Conservation (phyloP, 495 filamentous ascomycete species). For the Penicillium coprophilum region DNA sequence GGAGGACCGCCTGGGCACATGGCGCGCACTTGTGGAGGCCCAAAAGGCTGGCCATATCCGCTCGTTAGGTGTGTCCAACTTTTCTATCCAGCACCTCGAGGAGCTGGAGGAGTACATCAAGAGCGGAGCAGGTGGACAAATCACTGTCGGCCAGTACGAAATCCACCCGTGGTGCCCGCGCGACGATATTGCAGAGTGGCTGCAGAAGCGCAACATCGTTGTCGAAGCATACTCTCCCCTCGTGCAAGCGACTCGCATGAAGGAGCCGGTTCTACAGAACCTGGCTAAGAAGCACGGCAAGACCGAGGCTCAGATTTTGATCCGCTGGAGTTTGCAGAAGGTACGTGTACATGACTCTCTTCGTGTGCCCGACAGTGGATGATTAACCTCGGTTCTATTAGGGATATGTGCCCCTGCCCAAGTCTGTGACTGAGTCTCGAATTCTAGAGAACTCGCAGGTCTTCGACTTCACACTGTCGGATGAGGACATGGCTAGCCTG, state of each 20-base stretch:
- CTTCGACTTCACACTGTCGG: conserved; percentile 75
- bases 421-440: conserved; percentile 58
- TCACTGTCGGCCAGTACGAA: conserved; percentile 86
- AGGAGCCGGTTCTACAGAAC: conserved; percentile 60
- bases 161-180: conserved; percentile 86
- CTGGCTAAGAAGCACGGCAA: conserved; percentile 70
- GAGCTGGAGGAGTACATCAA: conserved; percentile 73
- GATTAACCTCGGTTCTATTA: conserved; percentile 60
- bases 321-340: conserved; percentile 88
- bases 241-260: conserved; percentile 63
- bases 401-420: conserved; percentile 64
- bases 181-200: conserved; percentile 75
- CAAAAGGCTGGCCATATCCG: conserved; percentile 53
- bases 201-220: conserved; percentile 62
- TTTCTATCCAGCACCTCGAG: conserved; percentile 54
- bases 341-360: conserved; percentile 31
- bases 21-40: conserved; percentile 56
- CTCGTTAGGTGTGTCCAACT: conserved; percentile 58
- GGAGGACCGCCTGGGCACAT: conserved; percentile 49
- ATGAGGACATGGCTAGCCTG: conserved; percentile 57
- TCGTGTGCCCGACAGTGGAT: conserved; percentile 16
- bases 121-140: conserved; percentile 67
- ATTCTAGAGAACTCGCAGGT: conserved; percentile 73
- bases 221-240: conserved; percentile 82
- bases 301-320: conserved; percentile 72